A percentile compares a stretch with the other conserved stretches of the same genome.
phyloP scores from a whole-genome alignment of 176 grass and related monocot genomes.

The Eragrostis curvula region DNA sequence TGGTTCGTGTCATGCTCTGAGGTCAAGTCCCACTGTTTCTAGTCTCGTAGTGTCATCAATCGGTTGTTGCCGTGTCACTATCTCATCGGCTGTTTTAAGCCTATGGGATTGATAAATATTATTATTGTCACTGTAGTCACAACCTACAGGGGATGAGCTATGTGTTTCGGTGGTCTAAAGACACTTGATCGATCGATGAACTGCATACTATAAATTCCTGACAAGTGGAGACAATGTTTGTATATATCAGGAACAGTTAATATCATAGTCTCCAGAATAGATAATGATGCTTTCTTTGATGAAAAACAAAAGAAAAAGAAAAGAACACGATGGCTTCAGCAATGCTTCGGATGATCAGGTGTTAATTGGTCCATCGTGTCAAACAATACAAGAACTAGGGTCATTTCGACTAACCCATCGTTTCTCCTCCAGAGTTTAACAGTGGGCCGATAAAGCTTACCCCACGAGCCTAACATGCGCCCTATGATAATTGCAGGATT shows the following conservation, averaged over 20 bases:
- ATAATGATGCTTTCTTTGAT: neutral
- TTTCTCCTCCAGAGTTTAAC: too few relatives aligned
- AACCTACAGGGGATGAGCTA: neutral
- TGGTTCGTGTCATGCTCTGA: neutral
- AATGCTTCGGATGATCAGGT: neutral
- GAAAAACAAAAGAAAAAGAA: too few relatives aligned
- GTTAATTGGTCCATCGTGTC: neutral
- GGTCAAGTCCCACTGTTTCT: neutral
- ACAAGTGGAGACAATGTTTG: neutral
- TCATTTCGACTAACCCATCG: neutral
- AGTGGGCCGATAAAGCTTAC: too few relatives aligned
- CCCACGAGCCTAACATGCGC: too few relatives aligned
- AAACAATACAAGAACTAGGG: neutral
- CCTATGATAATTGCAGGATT: neutral
- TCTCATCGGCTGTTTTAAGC: neutral
- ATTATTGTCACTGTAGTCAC: neutral
- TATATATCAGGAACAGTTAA: neutral
- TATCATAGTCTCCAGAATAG: neutral
- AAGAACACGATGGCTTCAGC: too few relatives aligned
- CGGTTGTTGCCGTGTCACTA: constrained; percentile 40
- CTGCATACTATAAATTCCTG: neutral
- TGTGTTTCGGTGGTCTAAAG: constrained; percentile 4
- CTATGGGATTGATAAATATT: neutral
- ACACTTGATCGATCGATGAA: neutral
- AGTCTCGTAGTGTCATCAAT: neutral